phyloP scores from a whole-genome alignment of 129 eudicot species.

The Tagetes erecta region DNA sequence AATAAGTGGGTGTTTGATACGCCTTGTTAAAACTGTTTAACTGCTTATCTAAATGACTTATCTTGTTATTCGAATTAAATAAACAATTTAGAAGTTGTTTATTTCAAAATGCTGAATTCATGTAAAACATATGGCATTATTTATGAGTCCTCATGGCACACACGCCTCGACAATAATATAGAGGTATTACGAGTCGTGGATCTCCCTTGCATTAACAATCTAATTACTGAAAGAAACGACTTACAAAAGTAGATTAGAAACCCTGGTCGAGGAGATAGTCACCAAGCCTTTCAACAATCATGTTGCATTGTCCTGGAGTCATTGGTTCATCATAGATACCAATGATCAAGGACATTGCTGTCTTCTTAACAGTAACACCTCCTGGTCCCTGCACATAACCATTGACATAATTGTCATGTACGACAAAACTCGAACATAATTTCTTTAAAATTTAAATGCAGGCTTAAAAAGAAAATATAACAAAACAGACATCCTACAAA shows the following conservation, averaged over 20 bases:
- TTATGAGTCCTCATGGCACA: no score
- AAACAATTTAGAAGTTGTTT: neutral
- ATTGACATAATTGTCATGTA: neutral
- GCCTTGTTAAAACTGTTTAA: neutral
- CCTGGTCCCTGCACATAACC: slow-evolving; percentile 72
- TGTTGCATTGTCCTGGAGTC: slow-evolving; percentile 94
- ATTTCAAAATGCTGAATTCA: neutral
- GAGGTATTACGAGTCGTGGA: no score
- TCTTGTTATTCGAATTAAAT: neutral
- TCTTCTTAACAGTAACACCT: slow-evolving; percentile 79
- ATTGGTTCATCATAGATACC: slow-evolving; percentile 93
- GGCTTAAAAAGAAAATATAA: neutral
- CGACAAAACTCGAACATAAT: neutral
- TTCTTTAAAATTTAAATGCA: neutral
- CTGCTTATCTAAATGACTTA: neutral
- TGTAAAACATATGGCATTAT: no score
- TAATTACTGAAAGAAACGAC: neutral
- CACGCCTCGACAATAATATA: no score
- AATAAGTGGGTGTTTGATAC: neutral
- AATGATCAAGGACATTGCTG: slow-evolving; percentile 60
- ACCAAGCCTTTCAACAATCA: slow-evolving; percentile 94
- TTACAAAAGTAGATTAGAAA: slow-evolving; percentile 47
- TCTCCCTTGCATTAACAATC: no score
- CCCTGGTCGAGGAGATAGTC: slow-evolving; percentile 91
- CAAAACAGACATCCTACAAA: neutral